A percentile compares a stretch with the other conserved stretches of the same genome.
These are phyloP conservation scores for Trebouxiophyceae sp. DNA, from an alignment of 163 green algal genomes.

Conservation along the genomic window DNA sequence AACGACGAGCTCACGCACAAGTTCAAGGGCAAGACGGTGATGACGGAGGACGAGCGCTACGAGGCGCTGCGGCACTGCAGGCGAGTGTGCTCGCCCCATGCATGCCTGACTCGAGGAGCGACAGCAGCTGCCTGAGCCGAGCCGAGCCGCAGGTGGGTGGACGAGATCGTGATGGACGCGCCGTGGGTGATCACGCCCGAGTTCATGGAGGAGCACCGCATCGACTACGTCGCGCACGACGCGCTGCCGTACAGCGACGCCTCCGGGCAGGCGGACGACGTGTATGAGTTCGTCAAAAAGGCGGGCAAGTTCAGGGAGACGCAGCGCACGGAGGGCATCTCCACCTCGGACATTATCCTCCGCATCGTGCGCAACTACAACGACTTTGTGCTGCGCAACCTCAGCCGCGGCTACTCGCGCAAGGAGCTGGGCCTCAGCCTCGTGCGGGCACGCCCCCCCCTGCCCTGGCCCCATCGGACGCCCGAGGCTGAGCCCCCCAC, in stretches of 20 bases:
- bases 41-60: slow-evolving; percentile 79
- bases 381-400: slow-evolving; percentile 87
- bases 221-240: slow-evolving; percentile 90
- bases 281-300: slow-evolving; percentile 73
- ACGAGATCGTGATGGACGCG: slow-evolving; percentile 76
- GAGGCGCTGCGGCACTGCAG: slow-evolving; percentile 84
- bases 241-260: slow-evolving; percentile 80
- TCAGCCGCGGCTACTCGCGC: slow-evolving; percentile 72
- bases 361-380: slow-evolving; percentile 88
- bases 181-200: slow-evolving; percentile 78
- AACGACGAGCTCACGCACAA: slow-evolving; percentile 70
- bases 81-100: slow-evolving; percentile 29
- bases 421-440: slow-evolving; percentile 80
- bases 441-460: slow-evolving; percentile 40
- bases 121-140: no score
- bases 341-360: slow-evolving; percentile 85
- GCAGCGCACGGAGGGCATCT: slow-evolving; percentile 83
- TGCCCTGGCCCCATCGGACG: neutral
- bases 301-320: slow-evolving; percentile 78
- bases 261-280: slow-evolving; percentile 56
- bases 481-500: neutral
- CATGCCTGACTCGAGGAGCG: no score
- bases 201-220: slow-evolving; percentile 75
- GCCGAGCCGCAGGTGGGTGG: slow-evolving; percentile 74
- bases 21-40: slow-evolving; percentile 88